Evolutionary conservation across 1,284 basidiomycete species (phyloP).

Genomic region (Porodaedalea pini): DNA sequence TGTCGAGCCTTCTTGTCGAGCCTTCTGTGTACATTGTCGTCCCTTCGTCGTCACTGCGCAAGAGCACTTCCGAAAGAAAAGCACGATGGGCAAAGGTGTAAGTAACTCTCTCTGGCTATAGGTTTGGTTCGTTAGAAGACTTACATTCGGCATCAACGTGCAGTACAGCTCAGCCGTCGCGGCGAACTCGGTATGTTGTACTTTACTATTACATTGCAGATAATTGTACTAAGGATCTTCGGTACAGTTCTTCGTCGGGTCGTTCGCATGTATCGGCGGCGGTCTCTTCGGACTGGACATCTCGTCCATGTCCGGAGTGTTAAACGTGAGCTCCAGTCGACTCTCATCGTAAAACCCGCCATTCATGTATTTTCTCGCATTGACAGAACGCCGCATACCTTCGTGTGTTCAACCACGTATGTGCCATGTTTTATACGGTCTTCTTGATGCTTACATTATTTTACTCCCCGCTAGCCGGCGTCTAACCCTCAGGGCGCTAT

Average conservation of each 20-base stretch:
- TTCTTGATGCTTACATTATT: not conserved
- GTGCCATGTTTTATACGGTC: constrained; percentile 20
- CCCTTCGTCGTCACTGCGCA: too few species aligned
- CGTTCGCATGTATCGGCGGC: constrained; percentile 78
- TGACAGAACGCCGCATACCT: constrained; percentile 57
- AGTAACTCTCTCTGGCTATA: constrained; percentile 4
- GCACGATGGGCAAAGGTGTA: constrained; percentile 27
- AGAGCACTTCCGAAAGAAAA: too few species aligned
- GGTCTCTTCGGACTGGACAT: constrained; percentile 78
- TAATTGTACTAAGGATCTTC: not conserved
- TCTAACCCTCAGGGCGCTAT: constrained; percentile 67
- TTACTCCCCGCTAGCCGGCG: constrained; percentile 36
- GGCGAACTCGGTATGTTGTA: constrained; percentile 31
- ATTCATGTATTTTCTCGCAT: not conserved
- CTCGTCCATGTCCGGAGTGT: constrained; percentile 76
- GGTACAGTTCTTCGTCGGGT: constrained; percentile 58
- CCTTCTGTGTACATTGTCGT: too few species aligned
- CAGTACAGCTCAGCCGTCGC: constrained; percentile 39
- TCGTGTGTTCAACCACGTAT: constrained; percentile 44
- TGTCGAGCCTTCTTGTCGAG: too few species aligned
- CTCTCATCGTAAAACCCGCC: not conserved
- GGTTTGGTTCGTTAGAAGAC: not conserved
- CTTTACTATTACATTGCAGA: not conserved
- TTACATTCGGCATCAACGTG: constrained; percentile 27
- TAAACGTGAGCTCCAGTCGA: constrained; percentile 44